Evolutionary conservation across 805 yeast genomes (phyloP), one percentile per base, ranked within the genome.

Genomic region (Blastobotrys americana): DNA sequence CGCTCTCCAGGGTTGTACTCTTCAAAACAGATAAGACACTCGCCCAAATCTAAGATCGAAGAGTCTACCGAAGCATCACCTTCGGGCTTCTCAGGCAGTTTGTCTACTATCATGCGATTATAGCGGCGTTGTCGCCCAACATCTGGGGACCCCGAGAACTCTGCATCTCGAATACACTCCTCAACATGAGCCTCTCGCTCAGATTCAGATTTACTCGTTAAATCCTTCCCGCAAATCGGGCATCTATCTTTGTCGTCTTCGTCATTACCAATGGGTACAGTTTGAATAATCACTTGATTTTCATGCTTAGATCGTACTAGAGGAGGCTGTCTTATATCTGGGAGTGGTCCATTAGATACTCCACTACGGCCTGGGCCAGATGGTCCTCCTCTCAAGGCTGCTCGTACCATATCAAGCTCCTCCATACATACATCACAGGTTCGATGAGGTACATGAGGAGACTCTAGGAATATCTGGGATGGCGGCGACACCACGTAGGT

Each of bases 11-110:
- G 85, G 39, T 67, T 65, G 60, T 89, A 77, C 16, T 85, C 95
- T 60, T 93, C 98, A 50, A 90, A 77, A 58, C 99, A 93, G 19
- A 93, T 90, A 13, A 87, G 90, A 61, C 99, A 93, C 61, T 93
- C 97, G 40, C 77, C 77, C 34, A 47, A 43, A n/a, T 21, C 16
- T 4, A 3, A 19, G 4, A 16, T 21, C 4, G 19, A 19, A 5
- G 13, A 19, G 27, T 71, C 79, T 15, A 68, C 70, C 21, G 66
- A 59, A 13, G 27, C 35, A 4, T 33, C 39, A 5, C 55, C 58
- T 13, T 49, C 48, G 17, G 55, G 61, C 46, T 56, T 60, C 47
- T 69, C 71, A 4, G 61, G 55, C 15, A 68, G 60, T 39, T 54
- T 75, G 60, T 84, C 87, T 1, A 88, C 93, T 41, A 93, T 68